A percentile compares a stretch with the other conserved stretches of the same genome.
Conservation (phyloP, 495 filamentous ascomycete genomes). For the Cenococcum geophilum region DNA sequence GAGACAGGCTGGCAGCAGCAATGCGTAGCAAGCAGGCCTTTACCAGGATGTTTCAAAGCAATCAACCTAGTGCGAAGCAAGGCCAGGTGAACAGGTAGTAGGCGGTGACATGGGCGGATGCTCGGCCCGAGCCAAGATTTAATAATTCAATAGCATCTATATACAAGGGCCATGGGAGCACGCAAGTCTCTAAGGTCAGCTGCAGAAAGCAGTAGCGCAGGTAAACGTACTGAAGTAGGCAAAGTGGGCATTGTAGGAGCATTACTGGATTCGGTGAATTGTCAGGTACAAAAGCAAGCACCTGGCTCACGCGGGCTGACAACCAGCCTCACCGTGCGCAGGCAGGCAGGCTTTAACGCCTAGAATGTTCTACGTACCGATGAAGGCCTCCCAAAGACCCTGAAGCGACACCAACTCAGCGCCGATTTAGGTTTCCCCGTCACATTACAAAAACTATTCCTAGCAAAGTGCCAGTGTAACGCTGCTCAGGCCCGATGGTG, state of each 20-base stretch:
- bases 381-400: neutral
- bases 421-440: conserved; percentile 2
- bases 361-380: conserved; percentile 5
- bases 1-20: neutral
- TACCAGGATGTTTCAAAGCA: neutral
- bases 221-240: neutral
- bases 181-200: too few relatives aligned
- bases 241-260: too few relatives aligned
- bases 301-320: too few relatives aligned
- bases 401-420: conserved; percentile 9
- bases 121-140: neutral
- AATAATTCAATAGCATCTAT: neutral
- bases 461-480: conserved; percentile 6
- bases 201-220: too few relatives aligned
- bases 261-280: too few relatives aligned
- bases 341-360: neutral
- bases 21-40: neutral
- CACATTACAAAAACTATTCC: conserved; percentile 1
- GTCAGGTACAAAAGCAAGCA: too few relatives aligned
- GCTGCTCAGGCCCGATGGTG: conserved; percentile 15
- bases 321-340: too few relatives aligned
- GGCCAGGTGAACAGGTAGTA: too few relatives aligned
- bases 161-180: neutral
- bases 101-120: neutral
- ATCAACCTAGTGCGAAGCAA: neutral